Base-by-base conservation (phyloP, 192 early-diverging fungal genomes). In the Coemansia sp. region DNA sequence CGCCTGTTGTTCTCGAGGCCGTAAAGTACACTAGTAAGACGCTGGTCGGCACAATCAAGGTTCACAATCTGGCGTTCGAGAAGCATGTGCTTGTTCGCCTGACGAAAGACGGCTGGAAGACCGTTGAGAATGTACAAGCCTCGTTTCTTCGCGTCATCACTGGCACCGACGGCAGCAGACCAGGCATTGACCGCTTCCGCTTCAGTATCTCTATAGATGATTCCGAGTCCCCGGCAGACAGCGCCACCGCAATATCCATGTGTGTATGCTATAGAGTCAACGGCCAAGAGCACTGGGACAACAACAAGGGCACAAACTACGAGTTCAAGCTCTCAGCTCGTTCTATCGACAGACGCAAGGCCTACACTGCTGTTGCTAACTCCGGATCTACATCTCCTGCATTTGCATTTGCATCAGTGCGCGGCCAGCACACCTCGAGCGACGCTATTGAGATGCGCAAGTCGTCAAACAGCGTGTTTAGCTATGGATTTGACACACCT, bases 231-330 rank as follows among this genome's bases (percentile, higher is more conserved):
- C 15, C 60, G 3, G 52, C 62, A 7, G 42, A 38, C 25, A 2
- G 34, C 11, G 61, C 54, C 9, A 70, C 48, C 33, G 79, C 76
- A 8, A 75, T 90, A 48, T 87, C 83, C 58, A 74, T 91, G 62
- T 88, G 87, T 14, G 81, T 91, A 5, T 70, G 84, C 33, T 95
- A 93, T 65, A 73, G 73, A 9, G 92, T 95, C 35, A 73, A 77
- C 60, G 88, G 86, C 42, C 78, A 83, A 20, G 89, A 91, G 69
- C 86, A 85, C 75, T 98, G 96, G 96, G 96, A 98, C 84, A 98
- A 95, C 76, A 96, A 98, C 86, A 71, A 75, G 50, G 90, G 91
- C 49, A 73, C 76, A 54, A 95, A 98, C 83, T 94, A 95, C 84
- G 75, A 85, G 62, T 83, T 92, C 60, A 78, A 67, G 45, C 42